A percentile compares a stretch with the other conserved stretches of the same genome.
phyloP scores from a whole-genome alignment of 2,329 filamentous ascomycete genomes.

The Claviceps sp. region DNA sequence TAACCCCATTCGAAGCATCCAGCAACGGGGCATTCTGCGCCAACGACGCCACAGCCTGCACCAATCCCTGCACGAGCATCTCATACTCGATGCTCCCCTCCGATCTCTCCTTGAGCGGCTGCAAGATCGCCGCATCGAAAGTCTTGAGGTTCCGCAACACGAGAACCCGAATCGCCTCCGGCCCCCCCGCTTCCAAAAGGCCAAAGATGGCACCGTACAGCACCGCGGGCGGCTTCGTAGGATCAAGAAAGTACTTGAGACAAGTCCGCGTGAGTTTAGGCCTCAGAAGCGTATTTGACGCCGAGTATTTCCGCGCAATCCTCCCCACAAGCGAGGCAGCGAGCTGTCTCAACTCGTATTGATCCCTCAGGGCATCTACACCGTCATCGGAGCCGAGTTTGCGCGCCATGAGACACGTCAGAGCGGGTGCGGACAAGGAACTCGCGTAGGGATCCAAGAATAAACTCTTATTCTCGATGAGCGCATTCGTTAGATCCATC shows the following conservation, averaged over 20 bases:
- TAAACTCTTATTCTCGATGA: conserved; percentile 71
- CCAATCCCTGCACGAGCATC: conserved; percentile 41
- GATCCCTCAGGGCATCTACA: conserved; percentile 38
- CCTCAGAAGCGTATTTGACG: conserved; percentile 68
- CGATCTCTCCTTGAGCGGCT: conserved; percentile 37
- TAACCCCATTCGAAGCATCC: conserved; percentile 24
- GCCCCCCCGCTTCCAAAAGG: conserved; percentile 61
- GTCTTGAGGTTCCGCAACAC: conserved; percentile 42
- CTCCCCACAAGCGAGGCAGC: conserved; percentile 69
- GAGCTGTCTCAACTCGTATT: conserved; percentile 75
- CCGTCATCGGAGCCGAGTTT: conserved; percentile 53
- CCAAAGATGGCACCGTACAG: conserved; percentile 84
- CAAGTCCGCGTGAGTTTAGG: conserved; percentile 86
- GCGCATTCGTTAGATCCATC: conserved; percentile 76
- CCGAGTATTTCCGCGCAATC: conserved; percentile 69
- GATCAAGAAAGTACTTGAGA: conserved; percentile 82
- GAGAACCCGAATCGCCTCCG: conserved; percentile 43
- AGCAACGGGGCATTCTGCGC: conserved; percentile 18
- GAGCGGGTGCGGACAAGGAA: conserved; percentile 66
- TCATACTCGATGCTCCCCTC: conserved; percentile 39
- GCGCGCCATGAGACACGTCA: conserved; percentile 75
- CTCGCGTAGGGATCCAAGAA: conserved; percentile 53
- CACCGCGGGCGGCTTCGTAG: conserved; percentile 65
- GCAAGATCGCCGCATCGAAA: conserved; percentile 39
- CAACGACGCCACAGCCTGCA: conserved; percentile 38